phyloP scores from a whole-genome alignment of 2,329 filamentous ascomycete genomes.

The Ophiostoma perfectum region DNA sequence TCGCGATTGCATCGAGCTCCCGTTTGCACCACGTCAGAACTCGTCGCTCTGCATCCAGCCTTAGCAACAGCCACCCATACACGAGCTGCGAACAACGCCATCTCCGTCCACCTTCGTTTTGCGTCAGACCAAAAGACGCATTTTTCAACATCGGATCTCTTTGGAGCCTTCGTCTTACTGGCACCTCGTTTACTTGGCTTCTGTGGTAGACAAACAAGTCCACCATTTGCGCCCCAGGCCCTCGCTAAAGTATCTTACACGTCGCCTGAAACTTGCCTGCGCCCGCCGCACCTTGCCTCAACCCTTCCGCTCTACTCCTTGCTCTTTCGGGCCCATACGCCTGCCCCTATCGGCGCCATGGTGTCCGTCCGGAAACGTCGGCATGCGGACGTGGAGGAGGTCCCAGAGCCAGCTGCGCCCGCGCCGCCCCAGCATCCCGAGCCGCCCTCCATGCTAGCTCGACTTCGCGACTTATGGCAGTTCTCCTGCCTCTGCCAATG shows the following conservation, averaged over 20 bases:
- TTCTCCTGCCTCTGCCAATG: conserved; percentile 93
- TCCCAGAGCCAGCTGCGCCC: conserved; percentile 4
- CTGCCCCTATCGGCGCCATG: conserved; percentile 18
- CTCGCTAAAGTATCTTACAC: background rate
- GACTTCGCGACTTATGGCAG: conserved; percentile 86
- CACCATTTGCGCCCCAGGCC: background rate
- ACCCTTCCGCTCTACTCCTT: background rate
- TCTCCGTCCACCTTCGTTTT: no score
- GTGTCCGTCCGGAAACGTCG: conserved; percentile 41
- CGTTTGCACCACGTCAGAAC: conserved; percentile 10
- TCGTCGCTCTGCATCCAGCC: background rate
- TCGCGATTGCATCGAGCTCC: conserved; percentile 12
- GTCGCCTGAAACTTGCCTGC: no score
- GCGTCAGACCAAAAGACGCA: no score
- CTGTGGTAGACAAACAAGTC: conserved; percentile 3
- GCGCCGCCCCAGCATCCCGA: conserved; percentile 13
- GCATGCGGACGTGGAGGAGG: background rate
- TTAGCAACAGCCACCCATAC: no score
- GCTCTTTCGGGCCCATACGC: background rate
- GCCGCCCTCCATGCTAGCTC: conserved; percentile 49
- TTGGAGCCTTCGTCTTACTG: no score
- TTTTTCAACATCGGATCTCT: no score
- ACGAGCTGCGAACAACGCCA: no score
- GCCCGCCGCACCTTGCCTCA: no score
- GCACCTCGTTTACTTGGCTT: background rate